Percentiles rank a stretch among this genome's conserved stretches.
phyloP scores from a whole-genome alignment of 305 asterid species.

The Fraxinus velutina region DNA sequence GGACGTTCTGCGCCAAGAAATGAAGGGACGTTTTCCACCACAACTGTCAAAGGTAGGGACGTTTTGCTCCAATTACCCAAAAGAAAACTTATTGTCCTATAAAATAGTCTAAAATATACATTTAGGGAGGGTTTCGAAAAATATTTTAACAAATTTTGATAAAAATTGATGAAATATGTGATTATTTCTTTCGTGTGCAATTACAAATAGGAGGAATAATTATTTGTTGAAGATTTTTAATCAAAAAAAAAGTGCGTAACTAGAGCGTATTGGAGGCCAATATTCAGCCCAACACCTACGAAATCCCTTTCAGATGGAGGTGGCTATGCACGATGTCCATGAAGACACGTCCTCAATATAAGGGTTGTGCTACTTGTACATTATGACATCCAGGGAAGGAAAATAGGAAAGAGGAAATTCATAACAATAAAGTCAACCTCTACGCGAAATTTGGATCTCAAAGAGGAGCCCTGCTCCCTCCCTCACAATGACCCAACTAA shows the following conservation, averaged over 20 bases:
- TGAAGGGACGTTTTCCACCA: too few relatives aligned
- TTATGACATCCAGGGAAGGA: background rate
- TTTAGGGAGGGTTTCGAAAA: too few relatives aligned
- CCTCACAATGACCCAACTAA: background rate
- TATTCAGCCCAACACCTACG: background rate
- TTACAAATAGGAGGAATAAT: background rate
- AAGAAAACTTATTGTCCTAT: too few relatives aligned
- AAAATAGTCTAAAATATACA: too few relatives aligned
- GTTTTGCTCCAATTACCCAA: too few relatives aligned
- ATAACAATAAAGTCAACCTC: background rate
- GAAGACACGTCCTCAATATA: too few relatives aligned
- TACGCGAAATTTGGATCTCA: background rate
- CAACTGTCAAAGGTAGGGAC: too few relatives aligned
- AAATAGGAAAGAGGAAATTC: background rate
- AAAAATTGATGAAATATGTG: too few relatives aligned
- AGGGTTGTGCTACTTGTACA: too few relatives aligned
- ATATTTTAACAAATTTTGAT: too few relatives aligned
- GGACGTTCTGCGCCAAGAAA: too few relatives aligned
- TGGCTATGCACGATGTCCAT: background rate
- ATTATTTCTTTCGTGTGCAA: background rate
- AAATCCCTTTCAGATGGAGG: background rate
- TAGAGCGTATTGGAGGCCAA: background rate
- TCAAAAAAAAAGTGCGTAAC: background rate
- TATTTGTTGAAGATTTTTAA: background rate
- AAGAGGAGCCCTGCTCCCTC: background rate